phyloP scores from a whole-genome alignment of 768 basidiomycete species.

The Russula ochroleuca region DNA sequence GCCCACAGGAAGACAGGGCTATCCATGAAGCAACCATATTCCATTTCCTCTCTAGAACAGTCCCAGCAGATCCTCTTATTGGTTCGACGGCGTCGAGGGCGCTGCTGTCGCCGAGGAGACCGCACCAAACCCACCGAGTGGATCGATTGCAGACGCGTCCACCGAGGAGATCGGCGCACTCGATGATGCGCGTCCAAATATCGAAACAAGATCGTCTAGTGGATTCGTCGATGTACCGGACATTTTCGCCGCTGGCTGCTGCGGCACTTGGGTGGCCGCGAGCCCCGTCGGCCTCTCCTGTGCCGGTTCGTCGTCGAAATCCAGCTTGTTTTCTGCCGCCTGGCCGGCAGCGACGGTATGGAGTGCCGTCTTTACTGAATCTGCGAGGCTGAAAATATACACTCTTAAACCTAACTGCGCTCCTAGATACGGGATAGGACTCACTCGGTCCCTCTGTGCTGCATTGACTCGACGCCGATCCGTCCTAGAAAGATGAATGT shows the following conservation, averaged over 20 bases:
- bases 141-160: slow-evolving; percentile 23
- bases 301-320: slow-evolving; percentile 76
- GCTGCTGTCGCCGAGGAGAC: slow-evolving; percentile 15
- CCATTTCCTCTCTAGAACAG: slow-evolving; percentile 13
- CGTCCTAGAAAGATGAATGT: slow-evolving; percentile 93
- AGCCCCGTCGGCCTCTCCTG: slow-evolving; percentile 67
- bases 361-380: slow-evolving; percentile 75
- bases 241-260: slow-evolving; percentile 70
- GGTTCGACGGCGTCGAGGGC: slow-evolving; percentile 20
- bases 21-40: not conserved
- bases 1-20: not conserved
- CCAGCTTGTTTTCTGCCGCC: slow-evolving; percentile 90
- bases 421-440: slow-evolving; percentile 31
- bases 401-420: slow-evolving; percentile 7
- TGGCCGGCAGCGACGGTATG: slow-evolving; percentile 89
- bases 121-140: slow-evolving; percentile 22
- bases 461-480: slow-evolving; percentile 76
- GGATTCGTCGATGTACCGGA: slow-evolving; percentile 83
- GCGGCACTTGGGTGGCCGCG: slow-evolving; percentile 69
- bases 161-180: slow-evolving; percentile 15
- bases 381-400: slow-evolving; percentile 43
- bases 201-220: slow-evolving; percentile 88
- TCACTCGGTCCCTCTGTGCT: slow-evolving; percentile 57
- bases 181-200: slow-evolving; percentile 59
- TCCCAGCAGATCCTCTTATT: slow-evolving; percentile 21